Conservation (phyloP, 2,329 filamentous ascomycete species). For the Pyrenochaeta sp. region DNA sequence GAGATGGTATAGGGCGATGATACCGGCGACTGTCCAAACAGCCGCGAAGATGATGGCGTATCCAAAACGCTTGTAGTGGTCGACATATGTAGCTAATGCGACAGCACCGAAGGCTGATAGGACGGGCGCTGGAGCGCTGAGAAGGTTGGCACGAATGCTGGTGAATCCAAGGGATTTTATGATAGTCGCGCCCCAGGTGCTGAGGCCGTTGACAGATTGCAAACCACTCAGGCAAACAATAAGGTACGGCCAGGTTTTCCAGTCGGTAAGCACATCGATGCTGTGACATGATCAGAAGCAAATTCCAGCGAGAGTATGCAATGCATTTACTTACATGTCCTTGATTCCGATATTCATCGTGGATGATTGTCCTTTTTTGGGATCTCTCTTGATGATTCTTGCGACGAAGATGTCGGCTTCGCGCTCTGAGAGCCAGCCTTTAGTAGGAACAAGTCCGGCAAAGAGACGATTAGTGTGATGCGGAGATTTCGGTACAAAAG, state of each 20-base stretch:
- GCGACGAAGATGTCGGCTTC: constrained; percentile 10
- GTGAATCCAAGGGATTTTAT: constrained; percentile 7
- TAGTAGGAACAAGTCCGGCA: neutral
- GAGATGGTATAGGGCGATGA: constrained; percentile 3
- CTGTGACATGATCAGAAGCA: neutral
- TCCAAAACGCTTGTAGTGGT: constrained; percentile 4
- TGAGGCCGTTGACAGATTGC: constrained; percentile 4
- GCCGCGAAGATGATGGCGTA: constrained; percentile 7
- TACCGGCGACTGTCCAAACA: constrained; percentile 3
- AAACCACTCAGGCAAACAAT: constrained; percentile 6
- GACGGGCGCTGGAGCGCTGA: constrained; percentile 2
- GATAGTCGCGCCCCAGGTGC: constrained; percentile 5
- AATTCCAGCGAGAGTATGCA: no score
- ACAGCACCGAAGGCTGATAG: neutral
- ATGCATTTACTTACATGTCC: constrained; percentile 3
- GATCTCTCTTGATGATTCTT: constrained; percentile 9
- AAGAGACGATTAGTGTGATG: constrained; percentile 7
- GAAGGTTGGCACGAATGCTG: constrained; percentile 7
- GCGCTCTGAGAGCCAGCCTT: constrained; percentile 4
- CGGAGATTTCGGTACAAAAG: constrained; percentile 6
- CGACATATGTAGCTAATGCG: constrained; percentile 1
- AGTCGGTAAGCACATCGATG: constrained; percentile 2
- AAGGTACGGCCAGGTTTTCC: constrained; percentile 8
- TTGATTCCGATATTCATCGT: constrained; percentile 6
- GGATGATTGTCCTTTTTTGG: constrained; percentile 3